These are phyloP conservation scores for Suhomyces xylopsoci DNA, from an alignment of 805 yeast genomes.

Conservation along the genomic window DNA sequence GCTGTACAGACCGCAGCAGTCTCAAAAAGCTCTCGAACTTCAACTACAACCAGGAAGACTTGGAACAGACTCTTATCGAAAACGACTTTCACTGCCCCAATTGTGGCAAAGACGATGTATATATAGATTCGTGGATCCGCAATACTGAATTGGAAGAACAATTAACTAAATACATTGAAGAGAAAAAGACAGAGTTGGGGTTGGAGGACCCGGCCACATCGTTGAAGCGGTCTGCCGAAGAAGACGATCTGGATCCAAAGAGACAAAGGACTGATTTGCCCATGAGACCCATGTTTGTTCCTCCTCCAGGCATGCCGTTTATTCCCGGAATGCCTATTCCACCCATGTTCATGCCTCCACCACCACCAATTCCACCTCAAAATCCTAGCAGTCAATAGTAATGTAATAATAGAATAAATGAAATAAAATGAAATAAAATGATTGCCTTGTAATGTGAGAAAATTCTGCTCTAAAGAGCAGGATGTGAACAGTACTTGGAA, in stretches of 20 bases:
- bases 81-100: conserved; percentile 89
- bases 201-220: conserved; percentile 29
- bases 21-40: conserved; percentile 52
- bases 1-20: conserved; percentile 59
- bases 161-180: conserved; percentile 50
- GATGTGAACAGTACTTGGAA: not conserved
- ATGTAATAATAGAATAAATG: not conserved
- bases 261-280: conserved; percentile 22
- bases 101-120: conserved; percentile 71
- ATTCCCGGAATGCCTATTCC: conserved; percentile 19
- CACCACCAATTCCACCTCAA: conserved; percentile 7
- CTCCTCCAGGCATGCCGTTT: conserved; percentile 14
- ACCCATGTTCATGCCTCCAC: conserved; percentile 21
- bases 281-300: conserved; percentile 10
- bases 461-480: not conserved
- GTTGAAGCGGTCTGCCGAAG: conserved; percentile 17
- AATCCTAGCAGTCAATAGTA: not conserved
- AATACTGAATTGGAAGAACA: conserved; percentile 59
- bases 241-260: conserved; percentile 21
- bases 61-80: conserved; percentile 57
- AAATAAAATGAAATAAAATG: not conserved
- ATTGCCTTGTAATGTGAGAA: not conserved
- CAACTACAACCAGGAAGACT: conserved; percentile 34
- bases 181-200: conserved; percentile 30
- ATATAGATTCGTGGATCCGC: conserved; percentile 64